Evolutionary conservation across 129 eudicot species (phyloP).

Genomic region (Silybum marianum): DNA sequence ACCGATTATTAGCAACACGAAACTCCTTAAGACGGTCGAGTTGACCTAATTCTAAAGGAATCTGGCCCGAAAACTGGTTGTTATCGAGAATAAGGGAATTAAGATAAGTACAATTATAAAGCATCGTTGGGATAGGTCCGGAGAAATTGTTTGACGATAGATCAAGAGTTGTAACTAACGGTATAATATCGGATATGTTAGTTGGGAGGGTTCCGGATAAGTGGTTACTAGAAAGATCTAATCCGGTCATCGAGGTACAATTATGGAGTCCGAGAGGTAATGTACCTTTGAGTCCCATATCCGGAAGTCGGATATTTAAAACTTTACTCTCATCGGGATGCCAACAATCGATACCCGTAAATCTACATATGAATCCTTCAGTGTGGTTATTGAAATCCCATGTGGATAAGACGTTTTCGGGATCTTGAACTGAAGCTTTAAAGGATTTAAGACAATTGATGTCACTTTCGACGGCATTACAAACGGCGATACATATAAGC

Average conservation of each 20-base stretch:
- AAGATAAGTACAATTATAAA: slow-evolving; percentile 59
- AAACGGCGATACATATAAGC: slow-evolving; percentile 21
- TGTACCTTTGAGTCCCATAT: slow-evolving; percentile 70
- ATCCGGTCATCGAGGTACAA: slow-evolving; percentile 65
- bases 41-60: slow-evolving; percentile 55
- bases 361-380: slow-evolving; percentile 68
- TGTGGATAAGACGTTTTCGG: slow-evolving; percentile 44
- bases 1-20: slow-evolving; percentile 61
- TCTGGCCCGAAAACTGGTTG: slow-evolving; percentile 72
- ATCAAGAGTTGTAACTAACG: slow-evolving; percentile 55
- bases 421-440: slow-evolving; percentile 58
- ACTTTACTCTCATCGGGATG: slow-evolving; percentile 71
- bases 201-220: slow-evolving; percentile 63
- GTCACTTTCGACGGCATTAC: slow-evolving; percentile 52
- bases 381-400: slow-evolving; percentile 71
- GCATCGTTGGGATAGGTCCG: slow-evolving; percentile 59
- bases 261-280: slow-evolving; percentile 63
- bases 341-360: slow-evolving; percentile 84
- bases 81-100: slow-evolving; percentile 59
- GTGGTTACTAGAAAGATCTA: slow-evolving; percentile 78
- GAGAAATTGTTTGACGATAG: slow-evolving; percentile 75
- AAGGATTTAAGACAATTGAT: slow-evolving; percentile 64
- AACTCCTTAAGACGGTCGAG: slow-evolving; percentile 62
- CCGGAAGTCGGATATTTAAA: slow-evolving; percentile 54
- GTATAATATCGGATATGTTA: slow-evolving; percentile 47